Percentiles rank a stretch among this genome's conserved stretches.
Evolutionary conservation across 495 filamentous ascomycete species (phyloP).

Genomic region (Tuber brumale): DNA sequence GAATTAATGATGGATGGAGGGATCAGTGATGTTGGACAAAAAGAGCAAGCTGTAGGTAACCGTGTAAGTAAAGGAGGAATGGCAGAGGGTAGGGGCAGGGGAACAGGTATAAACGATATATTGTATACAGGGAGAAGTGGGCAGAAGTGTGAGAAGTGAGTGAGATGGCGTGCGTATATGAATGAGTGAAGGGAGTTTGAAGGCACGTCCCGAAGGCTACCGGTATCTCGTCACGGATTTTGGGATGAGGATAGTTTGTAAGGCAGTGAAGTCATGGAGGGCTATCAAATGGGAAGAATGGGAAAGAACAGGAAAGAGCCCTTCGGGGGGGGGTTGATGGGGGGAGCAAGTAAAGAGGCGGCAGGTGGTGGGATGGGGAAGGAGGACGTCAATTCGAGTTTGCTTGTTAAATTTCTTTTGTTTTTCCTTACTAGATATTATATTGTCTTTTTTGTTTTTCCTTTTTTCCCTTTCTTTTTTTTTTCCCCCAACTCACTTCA

Average conservation of each 20-base stretch:
- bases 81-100: constrained; percentile 3
- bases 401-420: neutral
- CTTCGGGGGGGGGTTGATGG: neutral
- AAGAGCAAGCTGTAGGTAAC: constrained; percentile 21
- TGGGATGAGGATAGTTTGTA: neutral
- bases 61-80: constrained; percentile 2
- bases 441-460: neutral
- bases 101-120: neutral
- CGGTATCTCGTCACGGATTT: neutral
- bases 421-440: neutral
- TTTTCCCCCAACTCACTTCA: constrained; percentile 16
- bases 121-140: neutral
- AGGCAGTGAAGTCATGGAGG: neutral
- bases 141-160: neutral
- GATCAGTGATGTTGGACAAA: constrained; percentile 16
- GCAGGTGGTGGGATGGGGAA: constrained; percentile 5
- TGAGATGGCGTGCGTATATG: neutral
- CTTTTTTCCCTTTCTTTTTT: constrained; percentile 9
- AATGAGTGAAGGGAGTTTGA: neutral
- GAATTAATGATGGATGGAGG: constrained; percentile 20
- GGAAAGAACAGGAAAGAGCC: neutral
- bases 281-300: neutral
- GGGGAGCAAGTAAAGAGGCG: constrained; percentile 4
- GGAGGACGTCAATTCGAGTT: constrained; percentile 3
- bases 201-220: neutral